Conservation (phyloP, 192 early-diverging fungal species). For the Backusella westeae region DNA sequence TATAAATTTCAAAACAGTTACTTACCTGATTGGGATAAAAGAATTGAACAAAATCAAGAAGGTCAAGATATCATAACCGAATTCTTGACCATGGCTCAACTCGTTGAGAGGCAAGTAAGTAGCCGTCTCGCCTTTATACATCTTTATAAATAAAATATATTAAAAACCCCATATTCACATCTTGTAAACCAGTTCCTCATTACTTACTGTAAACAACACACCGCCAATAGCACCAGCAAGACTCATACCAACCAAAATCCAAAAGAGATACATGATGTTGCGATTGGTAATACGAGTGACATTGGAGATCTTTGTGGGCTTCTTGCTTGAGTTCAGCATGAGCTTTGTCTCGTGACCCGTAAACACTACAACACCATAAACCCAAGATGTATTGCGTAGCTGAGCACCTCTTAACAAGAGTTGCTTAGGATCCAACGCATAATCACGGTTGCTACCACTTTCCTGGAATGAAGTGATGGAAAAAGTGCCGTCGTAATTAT, state of each 20-base stretch:
- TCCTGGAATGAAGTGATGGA: constrained; percentile 48
- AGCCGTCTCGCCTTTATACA: constrained; percentile 42
- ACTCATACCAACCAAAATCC: constrained; percentile 79
- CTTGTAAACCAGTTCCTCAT: background rate
- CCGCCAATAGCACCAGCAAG: constrained; percentile 86
- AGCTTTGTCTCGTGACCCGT: constrained; percentile 98
- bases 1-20: constrained; percentile 5
- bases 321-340: constrained; percentile 89
- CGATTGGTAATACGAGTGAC: constrained; percentile 89
- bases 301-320: constrained; percentile 90
- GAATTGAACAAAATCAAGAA: constrained; percentile 99
- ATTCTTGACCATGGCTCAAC: constrained; percentile 42
- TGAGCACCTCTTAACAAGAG: constrained; percentile 93
- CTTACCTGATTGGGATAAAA: constrained; percentile 90
- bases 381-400: constrained; percentile 92
- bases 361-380: constrained; percentile 88
- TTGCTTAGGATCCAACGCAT: constrained; percentile 87
- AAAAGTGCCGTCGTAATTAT: constrained; percentile 90
- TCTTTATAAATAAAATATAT: constrained; percentile 24
- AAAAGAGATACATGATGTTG: constrained; percentile 91
- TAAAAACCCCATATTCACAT: background rate
- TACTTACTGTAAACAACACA: constrained; percentile 52
- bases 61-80: constrained; percentile 90
- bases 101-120: constrained; percentile 39
- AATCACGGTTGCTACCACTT: constrained; percentile 54